These are phyloP conservation scores for Lipomyces sp. DNA, from an alignment of 805 yeast genomes.

Conservation along the genomic window DNA sequence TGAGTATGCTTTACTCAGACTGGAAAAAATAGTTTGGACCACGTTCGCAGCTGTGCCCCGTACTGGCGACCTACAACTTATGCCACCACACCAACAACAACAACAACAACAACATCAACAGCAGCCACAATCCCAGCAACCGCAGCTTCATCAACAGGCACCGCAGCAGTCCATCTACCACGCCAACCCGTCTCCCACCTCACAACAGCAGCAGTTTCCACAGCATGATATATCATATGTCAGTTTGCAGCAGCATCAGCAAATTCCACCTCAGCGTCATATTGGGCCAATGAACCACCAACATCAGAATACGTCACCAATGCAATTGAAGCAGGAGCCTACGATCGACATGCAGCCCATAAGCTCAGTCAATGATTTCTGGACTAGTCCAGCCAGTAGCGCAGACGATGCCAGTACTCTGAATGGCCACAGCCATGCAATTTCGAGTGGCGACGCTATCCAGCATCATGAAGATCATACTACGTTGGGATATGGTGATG, in stretches of 20 bases:
- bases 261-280: neutral
- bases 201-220: neutral
- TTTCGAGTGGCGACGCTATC: neutral
- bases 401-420: conserved; percentile 12
- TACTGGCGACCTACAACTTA: neutral
- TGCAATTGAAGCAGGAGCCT: conserved; percentile 13
- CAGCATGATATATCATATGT: neutral
- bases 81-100: conserved; percentile 4
- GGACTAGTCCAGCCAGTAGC: conserved; percentile 28
- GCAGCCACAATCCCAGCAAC: neutral
- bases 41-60: conserved; percentile 32
- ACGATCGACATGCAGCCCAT: conserved; percentile 3
- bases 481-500: conserved; percentile 10
- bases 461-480: conserved; percentile 11
- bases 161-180: conserved; percentile 1
- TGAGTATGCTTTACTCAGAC: conserved; percentile 36
- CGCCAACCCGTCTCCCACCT: neutral
- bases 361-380: conserved; percentile 11
- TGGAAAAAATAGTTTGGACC: conserved; percentile 39
- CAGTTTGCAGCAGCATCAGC: neutral
- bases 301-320: conserved; percentile 3
- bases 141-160: conserved; percentile 1
- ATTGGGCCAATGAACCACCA: neutral
- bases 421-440: conserved; percentile 1
- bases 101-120: conserved; percentile 8